Base-by-base conservation (phyloP, 352 stramenopile species). In the Phytophthora pisi region DNA sequence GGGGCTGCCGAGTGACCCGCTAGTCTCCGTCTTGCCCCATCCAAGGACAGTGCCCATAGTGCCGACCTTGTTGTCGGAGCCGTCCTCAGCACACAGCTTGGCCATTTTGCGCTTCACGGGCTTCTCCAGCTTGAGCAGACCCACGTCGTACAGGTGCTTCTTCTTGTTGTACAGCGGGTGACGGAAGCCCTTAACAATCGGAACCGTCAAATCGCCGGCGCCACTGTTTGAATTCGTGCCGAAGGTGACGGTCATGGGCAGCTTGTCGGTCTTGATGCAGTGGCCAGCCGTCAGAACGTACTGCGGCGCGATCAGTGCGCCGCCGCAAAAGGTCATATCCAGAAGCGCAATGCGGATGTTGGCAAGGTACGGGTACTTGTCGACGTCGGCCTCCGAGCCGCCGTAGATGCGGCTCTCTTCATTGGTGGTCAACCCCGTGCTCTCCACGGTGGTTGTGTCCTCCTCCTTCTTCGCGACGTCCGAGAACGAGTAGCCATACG, bases 221-320 rank as follows among this genome's bases (percentile, higher is more conserved):
- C 42, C 61, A 16, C 23, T 28, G 55, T 64, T 70, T 5, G 60
- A 20, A 16, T 72, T 69, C 3, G 64, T 72, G 11, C 61, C 72
- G 23, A 79, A 74, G 4, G 60, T 72, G 36, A 53, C 68, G 24
- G 66, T 31, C 49, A 74, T 68, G 8, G n/a, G n/a, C 38, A 74
- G 58, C 5, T 59, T 16, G 50, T 75, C 56, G 0, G 64, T 76
- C 23, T 60, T 69, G 55, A 90, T 81, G 68, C 86, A 94, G 67
- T 94, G 86, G 2, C 80, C 86, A 5, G 86, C 86, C 31, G 84
- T 92, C 36, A 91, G 64, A 8, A 93, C 73, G 63, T 89, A 91
- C 62, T 83, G 68, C 4, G 77, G 58, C 10, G 81, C 62, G 18
- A 93, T 79, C 3, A 93, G 75, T 47, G 79, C 57, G 30, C 79